These are phyloP conservation scores for Tephrocybe rancida DNA, from an alignment of 768 basidiomycete species.

Conservation along the genomic window DNA sequence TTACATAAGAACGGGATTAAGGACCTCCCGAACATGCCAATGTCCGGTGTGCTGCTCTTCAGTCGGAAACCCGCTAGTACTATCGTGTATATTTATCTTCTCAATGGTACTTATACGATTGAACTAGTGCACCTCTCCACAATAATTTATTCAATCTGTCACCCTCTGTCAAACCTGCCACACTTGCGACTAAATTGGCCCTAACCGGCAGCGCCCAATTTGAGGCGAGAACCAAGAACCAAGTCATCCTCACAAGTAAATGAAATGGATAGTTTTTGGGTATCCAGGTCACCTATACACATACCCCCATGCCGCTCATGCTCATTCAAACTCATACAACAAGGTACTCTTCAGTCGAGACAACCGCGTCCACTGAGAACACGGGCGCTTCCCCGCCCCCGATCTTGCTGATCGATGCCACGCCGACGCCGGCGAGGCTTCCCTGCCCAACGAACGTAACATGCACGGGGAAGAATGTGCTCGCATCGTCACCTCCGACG, in stretches of 20 bases:
- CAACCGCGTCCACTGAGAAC: slow-evolving; percentile 58
- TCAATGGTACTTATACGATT: no score
- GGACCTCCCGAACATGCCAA: no score
- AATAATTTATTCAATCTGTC: no score
- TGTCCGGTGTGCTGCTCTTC: no score
- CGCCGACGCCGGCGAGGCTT: slow-evolving; percentile 75
- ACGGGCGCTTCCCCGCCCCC: slow-evolving; percentile 39
- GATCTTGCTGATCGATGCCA: slow-evolving; percentile 59
- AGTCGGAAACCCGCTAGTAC: no score
- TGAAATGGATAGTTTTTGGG: neutral
- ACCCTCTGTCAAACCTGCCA: no score
- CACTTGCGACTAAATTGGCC: no score
- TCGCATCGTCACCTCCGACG: slow-evolving; percentile 80
- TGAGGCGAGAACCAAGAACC: no score
- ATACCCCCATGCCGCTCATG: neutral
- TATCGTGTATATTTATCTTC: no score
- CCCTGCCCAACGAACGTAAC: slow-evolving; percentile 82
- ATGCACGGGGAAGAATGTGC: slow-evolving; percentile 90
- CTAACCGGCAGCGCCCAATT: no score
- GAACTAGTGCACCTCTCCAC: no score
- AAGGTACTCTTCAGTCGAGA: slow-evolving; percentile 56
- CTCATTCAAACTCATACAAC: slow-evolving; percentile 41
- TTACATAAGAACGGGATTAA: no score
- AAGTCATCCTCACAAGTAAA: neutral
- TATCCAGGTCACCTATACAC: neutral